These are phyloP conservation scores for Pleurotus eryngii DNA, from an alignment of 768 basidiomycete species.

Conservation along the genomic window DNA sequence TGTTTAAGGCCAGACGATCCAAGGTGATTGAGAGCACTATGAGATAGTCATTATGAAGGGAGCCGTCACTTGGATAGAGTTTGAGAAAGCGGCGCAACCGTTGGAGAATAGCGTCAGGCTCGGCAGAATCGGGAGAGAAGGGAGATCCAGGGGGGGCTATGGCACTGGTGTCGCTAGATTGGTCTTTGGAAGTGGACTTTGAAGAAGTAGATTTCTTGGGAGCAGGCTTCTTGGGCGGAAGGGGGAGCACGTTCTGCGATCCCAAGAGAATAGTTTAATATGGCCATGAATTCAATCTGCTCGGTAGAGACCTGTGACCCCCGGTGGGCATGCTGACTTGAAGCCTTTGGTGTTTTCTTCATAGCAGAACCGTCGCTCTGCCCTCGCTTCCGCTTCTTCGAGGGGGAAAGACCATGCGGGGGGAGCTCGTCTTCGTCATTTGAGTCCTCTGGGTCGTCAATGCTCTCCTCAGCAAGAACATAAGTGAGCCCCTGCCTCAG, in stretches of 20 bases:
- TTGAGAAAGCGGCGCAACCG: conserved; percentile 63
- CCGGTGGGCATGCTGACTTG: background rate
- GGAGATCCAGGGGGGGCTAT: conserved; percentile 51
- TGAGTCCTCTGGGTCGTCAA: conserved; percentile 23
- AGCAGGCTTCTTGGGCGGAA: too few relatives aligned
- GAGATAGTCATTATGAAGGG: conserved; percentile 76
- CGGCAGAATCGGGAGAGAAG: conserved; percentile 30
- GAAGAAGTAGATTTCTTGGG: too few relatives aligned
- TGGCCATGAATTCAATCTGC: conserved; percentile 68
- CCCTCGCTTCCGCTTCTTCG: conserved; percentile 38
- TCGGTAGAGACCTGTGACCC: conserved; percentile 39
- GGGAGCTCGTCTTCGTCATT: conserved; percentile 15
- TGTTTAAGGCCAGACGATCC: conserved; percentile 76
- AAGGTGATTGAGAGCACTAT: conserved; percentile 65
- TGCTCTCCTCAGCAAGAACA: conserved; percentile 16
- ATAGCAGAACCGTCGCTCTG: conserved; percentile 8
- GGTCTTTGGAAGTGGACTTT: too few relatives aligned
- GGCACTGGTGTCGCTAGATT: too few relatives aligned
- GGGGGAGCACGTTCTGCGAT: conserved; percentile 32
- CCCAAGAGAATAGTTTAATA: conserved; percentile 59
- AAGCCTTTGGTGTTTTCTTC: background rate
- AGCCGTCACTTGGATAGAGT: conserved; percentile 68
- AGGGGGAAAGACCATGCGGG: conserved; percentile 13
- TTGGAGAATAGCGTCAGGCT: conserved; percentile 3
- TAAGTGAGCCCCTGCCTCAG: conserved; percentile 28